Conservation (phyloP, 371 early-diverging fungal genomes). For the Apophysomyces elegans region DNA sequence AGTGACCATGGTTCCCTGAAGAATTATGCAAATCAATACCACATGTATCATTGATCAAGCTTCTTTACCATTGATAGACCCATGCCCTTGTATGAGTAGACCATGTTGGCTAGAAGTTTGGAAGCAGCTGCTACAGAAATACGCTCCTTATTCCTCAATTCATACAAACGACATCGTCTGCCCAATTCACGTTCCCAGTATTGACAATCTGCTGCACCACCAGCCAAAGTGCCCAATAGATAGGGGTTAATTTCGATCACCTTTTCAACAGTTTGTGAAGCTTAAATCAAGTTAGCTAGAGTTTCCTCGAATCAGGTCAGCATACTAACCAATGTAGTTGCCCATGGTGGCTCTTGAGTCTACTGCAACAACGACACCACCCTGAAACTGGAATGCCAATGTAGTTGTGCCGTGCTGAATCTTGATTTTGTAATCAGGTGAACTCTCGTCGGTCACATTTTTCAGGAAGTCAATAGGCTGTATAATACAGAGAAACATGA, state of each 20-base stretch:
- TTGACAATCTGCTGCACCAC: constrained; percentile 99
- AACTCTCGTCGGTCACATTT: constrained; percentile 63
- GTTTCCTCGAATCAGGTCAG: background rate
- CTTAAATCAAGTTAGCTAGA: constrained; percentile 44
- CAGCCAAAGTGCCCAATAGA: constrained; percentile 99
- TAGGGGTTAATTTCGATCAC: constrained; percentile 99
- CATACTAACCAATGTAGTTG: constrained; percentile 86
- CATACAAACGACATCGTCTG: constrained; percentile 93
- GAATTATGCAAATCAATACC: background rate
- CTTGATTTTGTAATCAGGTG: constrained; percentile 74
- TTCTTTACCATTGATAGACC: constrained; percentile 92
- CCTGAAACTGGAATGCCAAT: constrained; percentile 97
- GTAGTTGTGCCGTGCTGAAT: constrained; percentile 99
- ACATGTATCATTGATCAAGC: too few species aligned
- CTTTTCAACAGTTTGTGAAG: constrained; percentile 98
- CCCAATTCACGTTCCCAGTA: constrained; percentile 99
- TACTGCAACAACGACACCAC: constrained; percentile 98
- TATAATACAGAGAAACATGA: background rate
- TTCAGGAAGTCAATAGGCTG: constrained; percentile 72
- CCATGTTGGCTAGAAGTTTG: constrained; percentile 95
- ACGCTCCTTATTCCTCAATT: constrained; percentile 97
- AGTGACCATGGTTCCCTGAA: constrained; percentile 98
- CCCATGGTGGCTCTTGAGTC: constrained; percentile 99
- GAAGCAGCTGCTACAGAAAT: constrained; percentile 99
- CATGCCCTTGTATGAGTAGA: constrained; percentile 98